Evolutionary conservation across 176 grass and related monocot genomes (phyloP).

Genomic region (Metroxylon sagu): DNA sequence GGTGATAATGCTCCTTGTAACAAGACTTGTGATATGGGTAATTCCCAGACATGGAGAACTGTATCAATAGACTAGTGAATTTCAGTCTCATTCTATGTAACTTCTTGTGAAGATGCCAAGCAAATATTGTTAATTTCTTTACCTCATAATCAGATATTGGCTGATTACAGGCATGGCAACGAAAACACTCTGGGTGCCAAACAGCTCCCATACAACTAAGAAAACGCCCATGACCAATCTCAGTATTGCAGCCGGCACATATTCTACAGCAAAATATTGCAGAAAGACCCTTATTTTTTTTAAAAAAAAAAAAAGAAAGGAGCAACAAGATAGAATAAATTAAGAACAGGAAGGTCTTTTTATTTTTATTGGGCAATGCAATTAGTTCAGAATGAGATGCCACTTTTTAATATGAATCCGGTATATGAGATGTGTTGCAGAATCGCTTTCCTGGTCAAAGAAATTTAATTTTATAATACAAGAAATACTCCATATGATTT

Average conservation of each 20-base stretch:
- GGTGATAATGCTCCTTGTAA: constrained; percentile 80
- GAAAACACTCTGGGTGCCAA: constrained; percentile 94
- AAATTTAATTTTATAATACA: too few relatives aligned
- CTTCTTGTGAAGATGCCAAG: constrained; percentile 1
- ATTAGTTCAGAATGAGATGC: too few relatives aligned
- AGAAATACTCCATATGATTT: too few relatives aligned
- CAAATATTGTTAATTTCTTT: constrained; percentile 9
- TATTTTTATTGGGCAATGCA: too few relatives aligned
- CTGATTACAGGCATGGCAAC: constrained; percentile 72
- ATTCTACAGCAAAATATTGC: constrained; percentile 35
- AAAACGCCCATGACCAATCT: constrained; percentile 73
- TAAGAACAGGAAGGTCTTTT: too few relatives aligned
- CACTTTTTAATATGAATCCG: too few relatives aligned
- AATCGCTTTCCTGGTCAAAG: too few relatives aligned
- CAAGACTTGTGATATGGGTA: constrained; percentile 80
- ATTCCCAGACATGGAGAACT: constrained; percentile 89
- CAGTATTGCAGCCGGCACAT: constrained; percentile 72
- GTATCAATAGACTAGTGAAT: constrained; percentile 19
- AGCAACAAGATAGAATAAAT: too few relatives aligned
- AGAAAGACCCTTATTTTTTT: too few relatives aligned
- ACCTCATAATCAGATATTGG: constrained; percentile 92
- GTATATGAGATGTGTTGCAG: too few relatives aligned
- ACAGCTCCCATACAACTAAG: constrained; percentile 80
- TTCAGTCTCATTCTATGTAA: not conserved
- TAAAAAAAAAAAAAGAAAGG: too few relatives aligned